Evolutionary conservation across 805 yeast species (phyloP).

Genomic region (Yamadazyma philogaea): DNA sequence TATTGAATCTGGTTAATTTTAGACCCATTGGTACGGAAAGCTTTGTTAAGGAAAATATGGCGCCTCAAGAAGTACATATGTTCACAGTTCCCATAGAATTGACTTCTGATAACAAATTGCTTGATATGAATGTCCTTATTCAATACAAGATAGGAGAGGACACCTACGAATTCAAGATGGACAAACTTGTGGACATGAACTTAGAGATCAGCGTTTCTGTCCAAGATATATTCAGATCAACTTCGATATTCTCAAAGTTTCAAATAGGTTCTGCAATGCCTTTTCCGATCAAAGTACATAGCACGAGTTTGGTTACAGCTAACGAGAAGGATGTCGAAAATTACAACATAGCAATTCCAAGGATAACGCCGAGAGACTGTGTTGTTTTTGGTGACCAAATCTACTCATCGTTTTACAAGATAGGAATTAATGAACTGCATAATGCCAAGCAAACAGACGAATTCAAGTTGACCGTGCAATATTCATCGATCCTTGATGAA

Average conservation of each 20-base stretch:
- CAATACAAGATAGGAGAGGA: conserved; percentile 20
- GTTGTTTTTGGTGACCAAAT: conserved; percentile 72
- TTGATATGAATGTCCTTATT: conserved; percentile 21
- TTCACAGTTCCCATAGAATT: conserved; percentile 30
- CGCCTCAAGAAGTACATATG: conserved; percentile 15
- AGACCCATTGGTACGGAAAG: neutral
- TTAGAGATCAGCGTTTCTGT: conserved; percentile 71
- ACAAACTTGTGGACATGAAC: conserved; percentile 44
- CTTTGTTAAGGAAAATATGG: conserved; percentile 5
- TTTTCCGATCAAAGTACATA: conserved; percentile 52
- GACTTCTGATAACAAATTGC: conserved; percentile 24
- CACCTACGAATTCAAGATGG: conserved; percentile 9
- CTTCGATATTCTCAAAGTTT: conserved; percentile 61
- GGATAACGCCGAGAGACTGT: conserved; percentile 23
- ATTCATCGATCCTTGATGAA: conserved; percentile 48
- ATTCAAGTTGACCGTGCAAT: conserved; percentile 43
- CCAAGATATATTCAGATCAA: conserved; percentile 67
- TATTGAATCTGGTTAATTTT: conserved; percentile 1
- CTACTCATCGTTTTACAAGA: conserved; percentile 55
- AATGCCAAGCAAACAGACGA: conserved; percentile 27
- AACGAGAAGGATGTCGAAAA: conserved; percentile 15
- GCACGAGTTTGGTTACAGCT: conserved; percentile 37
- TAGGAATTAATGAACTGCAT: conserved; percentile 27
- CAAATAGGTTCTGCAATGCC: conserved; percentile 55
- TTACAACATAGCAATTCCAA: conserved; percentile 23